phyloP scores from a whole-genome alignment of 352 stramenopile genomes.

The Phytophthora fragariae region DNA sequence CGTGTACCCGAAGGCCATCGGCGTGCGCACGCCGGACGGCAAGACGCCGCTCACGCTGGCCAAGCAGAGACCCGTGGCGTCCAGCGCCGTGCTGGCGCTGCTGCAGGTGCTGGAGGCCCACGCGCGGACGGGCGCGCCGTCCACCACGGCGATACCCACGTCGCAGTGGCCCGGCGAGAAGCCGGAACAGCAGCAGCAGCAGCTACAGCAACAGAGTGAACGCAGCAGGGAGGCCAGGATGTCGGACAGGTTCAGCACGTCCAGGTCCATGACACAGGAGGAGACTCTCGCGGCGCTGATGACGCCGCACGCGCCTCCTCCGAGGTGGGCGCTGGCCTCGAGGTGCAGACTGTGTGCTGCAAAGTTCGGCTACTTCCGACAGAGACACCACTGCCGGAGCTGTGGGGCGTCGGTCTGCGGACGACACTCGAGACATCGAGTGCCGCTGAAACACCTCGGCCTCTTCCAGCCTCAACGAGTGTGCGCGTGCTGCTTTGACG shows the following conservation, averaged over 20 bases:
- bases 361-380: conserved; percentile 83
- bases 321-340: conserved; percentile 64
- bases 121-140: conserved; percentile 23
- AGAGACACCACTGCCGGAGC: conserved; percentile 84
- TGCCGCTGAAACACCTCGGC: conserved; percentile 69
- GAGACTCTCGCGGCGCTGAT: conserved; percentile 35
- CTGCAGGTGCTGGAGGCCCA: conserved; percentile 53
- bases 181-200: conserved; percentile 12
- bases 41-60: conserved; percentile 56
- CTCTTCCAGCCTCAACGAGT: conserved; percentile 71
- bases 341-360: conserved; percentile 71
- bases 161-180: conserved; percentile 18
- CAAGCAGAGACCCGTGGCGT: conserved; percentile 45
- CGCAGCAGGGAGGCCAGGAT: conserved; percentile 10
- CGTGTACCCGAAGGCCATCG: conserved; percentile 66
- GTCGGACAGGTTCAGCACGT: conserved; percentile 26
- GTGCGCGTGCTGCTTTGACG: conserved; percentile 67
- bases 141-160: conserved; percentile 17
- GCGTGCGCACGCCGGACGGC: conserved; percentile 57
- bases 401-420: conserved; percentile 84
- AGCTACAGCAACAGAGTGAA: conserved; percentile 8
- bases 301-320: conserved; percentile 30
- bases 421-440: conserved; percentile 64
- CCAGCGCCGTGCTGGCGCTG: conserved; percentile 32
- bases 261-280: conserved; percentile 33